Evolutionary conservation across 2,329 filamentous ascomycete species (phyloP).

Genomic region (Ploettnerulaceae sp.): DNA sequence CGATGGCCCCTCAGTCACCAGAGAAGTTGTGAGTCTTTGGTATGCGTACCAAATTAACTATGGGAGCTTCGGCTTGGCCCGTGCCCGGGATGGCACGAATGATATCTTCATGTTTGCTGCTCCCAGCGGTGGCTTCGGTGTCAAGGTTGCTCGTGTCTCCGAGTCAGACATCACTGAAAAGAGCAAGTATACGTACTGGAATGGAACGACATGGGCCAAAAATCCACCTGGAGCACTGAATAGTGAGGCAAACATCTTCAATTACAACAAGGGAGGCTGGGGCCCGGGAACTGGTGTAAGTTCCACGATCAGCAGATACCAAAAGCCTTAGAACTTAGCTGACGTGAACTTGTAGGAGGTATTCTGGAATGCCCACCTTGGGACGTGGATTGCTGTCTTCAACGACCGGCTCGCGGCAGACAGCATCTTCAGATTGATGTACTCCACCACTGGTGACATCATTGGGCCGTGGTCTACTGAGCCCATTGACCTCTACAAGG

Average conservation of each 20-base stretch:
- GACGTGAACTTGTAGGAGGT: background rate
- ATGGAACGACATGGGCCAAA: slow-evolving; percentile 2
- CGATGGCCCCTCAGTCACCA: background rate
- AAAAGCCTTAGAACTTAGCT: background rate
- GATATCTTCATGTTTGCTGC: slow-evolving; percentile 6
- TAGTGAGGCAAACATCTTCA: background rate
- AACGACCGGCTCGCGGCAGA: background rate
- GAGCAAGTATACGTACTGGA: slow-evolving; percentile 6
- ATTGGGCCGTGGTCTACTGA: slow-evolving; percentile 1
- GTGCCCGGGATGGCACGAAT: slow-evolving; percentile 5
- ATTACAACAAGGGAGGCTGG: background rate
- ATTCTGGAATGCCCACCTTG: background rate
- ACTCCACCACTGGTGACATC: slow-evolving; percentile 1
- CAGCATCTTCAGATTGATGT: slow-evolving; percentile 4
- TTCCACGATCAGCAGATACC: background rate
- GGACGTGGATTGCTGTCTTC: slow-evolving; percentile 3
- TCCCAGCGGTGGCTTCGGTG: background rate
- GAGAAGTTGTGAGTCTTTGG: background rate
- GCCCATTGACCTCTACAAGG: background rate
- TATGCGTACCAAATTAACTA: slow-evolving; percentile 4
- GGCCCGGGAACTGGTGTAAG: slow-evolving; percentile 3
- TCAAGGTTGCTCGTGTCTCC: slow-evolving; percentile 5
- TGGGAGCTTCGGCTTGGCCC: slow-evolving; percentile 1
- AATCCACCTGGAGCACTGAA: background rate
- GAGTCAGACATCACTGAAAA: slow-evolving; percentile 4